phyloP scores from a whole-genome alignment of 306 rosid species.

The Alnus rubra region DNA sequence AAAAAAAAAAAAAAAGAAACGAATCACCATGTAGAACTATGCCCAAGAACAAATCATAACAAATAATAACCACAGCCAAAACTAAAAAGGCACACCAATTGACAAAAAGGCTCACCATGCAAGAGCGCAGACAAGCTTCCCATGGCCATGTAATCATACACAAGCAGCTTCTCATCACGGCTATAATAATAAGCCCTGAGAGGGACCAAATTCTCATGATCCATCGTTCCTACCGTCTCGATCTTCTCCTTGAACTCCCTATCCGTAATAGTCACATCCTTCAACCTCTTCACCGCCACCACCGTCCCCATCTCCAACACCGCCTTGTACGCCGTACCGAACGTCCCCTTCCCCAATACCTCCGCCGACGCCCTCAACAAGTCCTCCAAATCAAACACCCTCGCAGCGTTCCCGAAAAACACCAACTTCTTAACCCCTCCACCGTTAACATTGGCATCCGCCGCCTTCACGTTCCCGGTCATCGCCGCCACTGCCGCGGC shows the following conservation, averaged over 20 bases:
- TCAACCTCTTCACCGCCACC: conserved; percentile 67
- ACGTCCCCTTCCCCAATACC: conserved; percentile 73
- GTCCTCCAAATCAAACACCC: conserved; percentile 66
- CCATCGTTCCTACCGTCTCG: conserved; percentile 61
- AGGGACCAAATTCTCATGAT: conserved; percentile 61
- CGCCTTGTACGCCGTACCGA: conserved; percentile 68
- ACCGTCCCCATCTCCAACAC: conserved; percentile 58
- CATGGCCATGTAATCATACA: conserved; percentile 65
- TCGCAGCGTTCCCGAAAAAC: conserved; percentile 47
- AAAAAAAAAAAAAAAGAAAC: background rate
- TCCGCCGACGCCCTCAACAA: conserved; percentile 76
- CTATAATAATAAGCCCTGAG: conserved; percentile 71
- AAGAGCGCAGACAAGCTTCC: conserved; percentile 77
- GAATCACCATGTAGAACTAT: conserved; percentile 5
- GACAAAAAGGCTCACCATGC: conserved; percentile 49
- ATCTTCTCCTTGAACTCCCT: conserved; percentile 64
- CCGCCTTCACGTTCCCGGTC: conserved; percentile 31
- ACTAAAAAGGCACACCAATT: background rate
- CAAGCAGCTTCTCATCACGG: conserved; percentile 70
- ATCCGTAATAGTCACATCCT: conserved; percentile 55
- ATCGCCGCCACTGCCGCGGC: conserved; percentile 25
- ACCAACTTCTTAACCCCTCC: conserved; percentile 46
- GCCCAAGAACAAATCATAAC: conserved; percentile 3
- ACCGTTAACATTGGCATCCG: conserved; percentile 22
- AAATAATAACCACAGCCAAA: conserved; percentile 13